Evolutionary conservation across 2,329 filamentous ascomycete genomes (phyloP), one percentile per base, ranked within the genome.

Genomic region (Fusarium heterosporum): DNA sequence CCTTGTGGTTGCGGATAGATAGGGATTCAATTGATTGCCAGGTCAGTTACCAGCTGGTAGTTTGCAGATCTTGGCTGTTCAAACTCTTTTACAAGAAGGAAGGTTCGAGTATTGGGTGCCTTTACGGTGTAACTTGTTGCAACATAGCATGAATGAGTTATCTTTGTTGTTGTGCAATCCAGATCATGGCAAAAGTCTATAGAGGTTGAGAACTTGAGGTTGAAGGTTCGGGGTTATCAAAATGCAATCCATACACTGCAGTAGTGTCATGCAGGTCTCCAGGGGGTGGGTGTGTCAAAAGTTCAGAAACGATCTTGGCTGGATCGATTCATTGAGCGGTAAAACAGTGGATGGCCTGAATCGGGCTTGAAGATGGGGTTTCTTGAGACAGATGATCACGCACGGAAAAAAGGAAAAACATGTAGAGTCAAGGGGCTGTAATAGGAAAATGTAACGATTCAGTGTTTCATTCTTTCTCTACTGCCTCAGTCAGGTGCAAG

Each of bases 191-290:
- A 57, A 57, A 61, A 30, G 57, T 57, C 41, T 30, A 46, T 58
- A 17, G 40, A 47, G 42, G 53, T 36, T 36, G 34, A 36, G 34
- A n/a, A 17, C 34, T 36, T n/a, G 16, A 36, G 34, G 34, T 64
- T 60, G 30, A 42, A 56, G 16, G 43, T 52, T 39, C 16, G 59
- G 61, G 62, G 47, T 36, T 36, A 16, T 63, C 53, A 61, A 59
- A 43, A 42, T 69, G 62, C 61, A 55, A 60, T 60, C 55, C 49
- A 59, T 60, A 57, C 49, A 59, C 41, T 68, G 69, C 66, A 70
- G 69, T 72, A 72, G 69, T 45, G 48, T 42, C 59, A 72, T 68
- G 66, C 66, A 68, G 42, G 66, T 48, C 42, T 52, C 53, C 66
- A 65, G 62, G 68, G 55, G 68, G 68, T 71, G 55, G 51, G 42